A percentile compares a stretch with the other conserved stretches of the same genome.
Evolutionary conservation across 768 basidiomycete species (phyloP).

Genomic region (Coprinopsis marcescibilis): DNA sequence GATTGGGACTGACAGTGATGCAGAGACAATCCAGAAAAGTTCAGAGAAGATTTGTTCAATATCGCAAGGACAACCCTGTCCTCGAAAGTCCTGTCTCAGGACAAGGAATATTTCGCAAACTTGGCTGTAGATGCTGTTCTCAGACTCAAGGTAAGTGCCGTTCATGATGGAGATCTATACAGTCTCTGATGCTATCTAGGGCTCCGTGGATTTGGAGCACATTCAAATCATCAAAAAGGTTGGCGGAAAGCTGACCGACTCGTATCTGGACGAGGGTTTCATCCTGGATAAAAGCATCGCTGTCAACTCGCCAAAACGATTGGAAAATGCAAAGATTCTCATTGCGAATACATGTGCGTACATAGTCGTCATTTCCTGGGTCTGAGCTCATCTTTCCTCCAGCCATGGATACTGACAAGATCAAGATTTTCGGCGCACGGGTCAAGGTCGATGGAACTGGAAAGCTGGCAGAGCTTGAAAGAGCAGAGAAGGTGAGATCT

Average conservation of each 20-base stretch:
- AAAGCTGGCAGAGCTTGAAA: constrained; percentile 96
- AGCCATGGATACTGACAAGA: constrained; percentile 99
- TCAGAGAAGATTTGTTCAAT: constrained; percentile 90
- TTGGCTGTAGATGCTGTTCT: constrained; percentile 96
- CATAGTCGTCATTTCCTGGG: neutral
- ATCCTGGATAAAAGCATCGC: constrained; percentile 96
- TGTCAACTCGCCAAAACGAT: constrained; percentile 88
- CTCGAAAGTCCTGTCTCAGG: constrained; percentile 93
- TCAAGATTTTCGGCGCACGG: constrained; percentile 97
- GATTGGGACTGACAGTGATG: neutral
- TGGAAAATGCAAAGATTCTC: constrained; percentile 93
- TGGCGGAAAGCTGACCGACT: constrained; percentile 97
- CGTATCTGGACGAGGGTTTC: constrained; percentile 98
- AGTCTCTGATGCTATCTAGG: constrained; percentile 37
- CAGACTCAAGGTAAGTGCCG: constrained; percentile 61
- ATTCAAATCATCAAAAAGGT: constrained; percentile 99
- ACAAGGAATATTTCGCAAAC: constrained; percentile 97
- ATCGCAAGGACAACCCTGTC: constrained; percentile 95
- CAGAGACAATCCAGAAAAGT: constrained; percentile 66
- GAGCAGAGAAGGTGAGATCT: constrained; percentile 74
- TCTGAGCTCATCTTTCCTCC: constrained; percentile 6
- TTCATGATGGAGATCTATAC: neutral
- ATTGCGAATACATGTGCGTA: constrained; percentile 95
- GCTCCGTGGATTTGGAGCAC: constrained; percentile 94
- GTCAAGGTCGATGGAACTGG: constrained; percentile 95